A percentile compares a stretch with the other conserved stretches of the same genome.
phyloP scores from a whole-genome alignment of 2,329 filamentous ascomycete genomes.

The Colletotrichum salicis region DNA sequence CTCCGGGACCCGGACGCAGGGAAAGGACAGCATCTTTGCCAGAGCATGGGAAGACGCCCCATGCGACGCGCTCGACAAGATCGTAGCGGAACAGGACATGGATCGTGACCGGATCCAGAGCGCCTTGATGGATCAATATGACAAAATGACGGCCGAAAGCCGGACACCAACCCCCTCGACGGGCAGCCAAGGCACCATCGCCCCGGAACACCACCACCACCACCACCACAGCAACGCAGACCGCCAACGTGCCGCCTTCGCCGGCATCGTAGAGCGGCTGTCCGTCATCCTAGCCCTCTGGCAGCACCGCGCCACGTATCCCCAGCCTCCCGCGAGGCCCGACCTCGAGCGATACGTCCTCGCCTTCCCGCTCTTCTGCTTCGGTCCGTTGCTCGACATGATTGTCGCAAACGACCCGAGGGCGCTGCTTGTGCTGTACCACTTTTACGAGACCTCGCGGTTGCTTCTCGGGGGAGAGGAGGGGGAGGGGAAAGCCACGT shows the following conservation, averaged over 20 bases:
- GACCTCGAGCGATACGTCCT: constrained; percentile 43
- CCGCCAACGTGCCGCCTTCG: constrained; percentile 36
- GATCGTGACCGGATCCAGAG: constrained; percentile 33
- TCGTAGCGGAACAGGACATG: constrained; percentile 35
- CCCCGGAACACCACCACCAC: too few relatives aligned
- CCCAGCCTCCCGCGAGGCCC: not conserved
- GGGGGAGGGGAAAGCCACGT: constrained; percentile 23
- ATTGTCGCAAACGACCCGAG: constrained; percentile 40
- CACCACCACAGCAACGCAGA: not conserved
- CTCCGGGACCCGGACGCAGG: constrained; percentile 13
- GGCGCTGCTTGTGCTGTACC: constrained; percentile 41
- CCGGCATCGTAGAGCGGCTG: constrained; percentile 35
- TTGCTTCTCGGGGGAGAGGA: constrained; percentile 33
- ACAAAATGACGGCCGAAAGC: constrained; percentile 24
- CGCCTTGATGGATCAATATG: constrained; percentile 39
- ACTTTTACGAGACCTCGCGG: constrained; percentile 41
- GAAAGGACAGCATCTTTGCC: constrained; percentile 36
- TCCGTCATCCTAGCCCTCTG: constrained; percentile 36
- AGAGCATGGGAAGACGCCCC: constrained; percentile 33
- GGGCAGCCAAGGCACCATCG: too few relatives aligned
- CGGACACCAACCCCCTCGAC: not conserved
- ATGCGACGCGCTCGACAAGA: constrained; percentile 36
- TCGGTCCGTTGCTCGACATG: constrained; percentile 40
- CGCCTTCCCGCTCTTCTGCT: constrained; percentile 43
- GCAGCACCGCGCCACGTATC: not conserved